Evolutionary conservation across 768 basidiomycete species (phyloP), one percentile per base, ranked within the genome.

Genomic region (Botryobasidium botryosum): DNA sequence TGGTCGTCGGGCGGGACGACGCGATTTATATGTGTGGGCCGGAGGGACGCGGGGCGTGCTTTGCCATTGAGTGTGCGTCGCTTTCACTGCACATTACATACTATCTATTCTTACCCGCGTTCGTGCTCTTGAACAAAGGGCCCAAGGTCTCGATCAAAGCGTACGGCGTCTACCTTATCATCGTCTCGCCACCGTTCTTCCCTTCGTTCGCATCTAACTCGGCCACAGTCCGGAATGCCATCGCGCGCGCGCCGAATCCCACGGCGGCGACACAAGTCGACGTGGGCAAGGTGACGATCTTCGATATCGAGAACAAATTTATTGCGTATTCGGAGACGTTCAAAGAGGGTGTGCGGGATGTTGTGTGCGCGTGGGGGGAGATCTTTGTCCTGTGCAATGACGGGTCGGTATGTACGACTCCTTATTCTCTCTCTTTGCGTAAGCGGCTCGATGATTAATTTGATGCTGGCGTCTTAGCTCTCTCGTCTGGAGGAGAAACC

Each of bases 281-380:
- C 41, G 73, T 84, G 31, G 74, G 77, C 10, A 80, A 76, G 50
- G 73, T 97, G 33, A 81, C 79, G 0, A 72, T 97, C 1, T 80
- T 96, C 52, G 91, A 99, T 56, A 74, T 80, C 29, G 84, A 86
- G 55, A 94, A 91, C 62, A 88, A 90, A 63, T 70, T 90, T 43
- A 71, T 92, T 13, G 82, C 84, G 5, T 90, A 85, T 55, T 74
- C 77, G 0, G 80, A 77, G 5, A 71, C 79, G 2, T 87, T 90
- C 54, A 71, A 73, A 18, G 75, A 80, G 45, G 90, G 90, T 4
- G 81, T 97, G 3, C 65, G 83, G 35, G 79, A 83, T 36, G 69
- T 94, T 1, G 68, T 94, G 40, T 81, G 77, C 7, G 76, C 76
- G 35, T 87, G 82, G 79, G 81, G 78, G 0, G 68, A 75, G 36